Percentiles rank a stretch among this genome's conserved stretches.
These are phyloP conservation scores for Kodamaea leandrae DNA, from an alignment of 805 yeast species.

Conservation along the genomic window DNA sequence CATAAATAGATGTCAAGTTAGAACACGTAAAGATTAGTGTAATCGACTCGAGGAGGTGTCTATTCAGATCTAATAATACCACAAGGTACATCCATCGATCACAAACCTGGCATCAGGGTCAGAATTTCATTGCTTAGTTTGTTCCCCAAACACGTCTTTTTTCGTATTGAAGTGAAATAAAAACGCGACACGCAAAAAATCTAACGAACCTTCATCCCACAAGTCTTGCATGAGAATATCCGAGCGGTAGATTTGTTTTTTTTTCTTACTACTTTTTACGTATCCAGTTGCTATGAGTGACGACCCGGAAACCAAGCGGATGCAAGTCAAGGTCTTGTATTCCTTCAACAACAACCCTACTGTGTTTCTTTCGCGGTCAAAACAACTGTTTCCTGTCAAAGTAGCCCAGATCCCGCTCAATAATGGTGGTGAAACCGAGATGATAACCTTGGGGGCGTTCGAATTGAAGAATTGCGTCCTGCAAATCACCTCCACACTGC, in stretches of 20 bases:
- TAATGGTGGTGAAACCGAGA: slow-evolving; percentile 20
- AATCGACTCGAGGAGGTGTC: too few relatives aligned
- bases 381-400: slow-evolving; percentile 32
- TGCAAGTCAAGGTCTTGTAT: slow-evolving; percentile 46
- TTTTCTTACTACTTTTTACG: slow-evolving; percentile 4
- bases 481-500: slow-evolving; percentile 38
- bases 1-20: not conserved
- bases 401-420: slow-evolving; percentile 36
- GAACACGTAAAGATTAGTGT: too few relatives aligned
- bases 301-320: slow-evolving; percentile 28
- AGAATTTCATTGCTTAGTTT: not conserved
- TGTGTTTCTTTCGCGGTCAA: slow-evolving; percentile 42
- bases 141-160: slow-evolving; percentile 8
- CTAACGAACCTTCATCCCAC: slow-evolving; percentile 1
- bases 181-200: slow-evolving; percentile 11
- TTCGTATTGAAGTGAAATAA: slow-evolving; percentile 6
- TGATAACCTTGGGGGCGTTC: slow-evolving; percentile 41
- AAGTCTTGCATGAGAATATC: not conserved
- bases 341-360: slow-evolving; percentile 44
- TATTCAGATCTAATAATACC: too few relatives aligned
- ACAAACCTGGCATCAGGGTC: too few relatives aligned
- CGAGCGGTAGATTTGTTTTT: slow-evolving; percentile 1
- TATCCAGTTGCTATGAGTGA: slow-evolving; percentile 18
- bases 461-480: slow-evolving; percentile 38
- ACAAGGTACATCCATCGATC: too few relatives aligned